Base-by-base conservation (phyloP, 495 filamentous ascomycete species). In the Parathielavia hyrcaniae region DNA sequence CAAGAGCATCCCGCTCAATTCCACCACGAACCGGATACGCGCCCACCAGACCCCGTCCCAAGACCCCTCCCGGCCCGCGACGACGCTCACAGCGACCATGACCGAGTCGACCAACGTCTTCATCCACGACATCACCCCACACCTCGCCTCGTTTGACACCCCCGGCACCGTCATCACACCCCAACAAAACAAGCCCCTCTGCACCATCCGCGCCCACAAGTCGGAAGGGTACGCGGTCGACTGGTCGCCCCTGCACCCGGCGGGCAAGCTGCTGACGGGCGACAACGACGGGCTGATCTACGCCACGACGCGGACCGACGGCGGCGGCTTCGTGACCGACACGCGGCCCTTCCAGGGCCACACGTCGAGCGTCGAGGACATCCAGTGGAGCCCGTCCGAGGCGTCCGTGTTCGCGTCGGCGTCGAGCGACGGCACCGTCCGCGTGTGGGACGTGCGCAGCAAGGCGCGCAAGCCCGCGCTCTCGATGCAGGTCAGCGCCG, bases 321-420 rank as follows among this genome's bases (percentile, higher is more conserved):
- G 89, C 39, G 92, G 90, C 23, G 86, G 86, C 48, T 96, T 89
- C 83, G 86, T 88, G 5, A 91, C 89, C 8, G 89, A 92, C 64
- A 86, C 79, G 0, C 79, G 86, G 26, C 81, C 91, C 6, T 92
- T 91, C 71, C 83, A 79, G 13, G 90, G 90, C 26, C 93, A 97
- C 75, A 79, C 79, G 5, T 84, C 85, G 45, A 91, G 88, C 41
- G 83, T 98, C 19, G 93, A 98, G 73, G 93, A 98, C 67, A 75
- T 98, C 35, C 93, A 97, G 67, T 98, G 93, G 93, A 91, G 87
- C 22, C 93, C 93, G 0, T 87, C 84, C 49, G 93, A 98, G 74
- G 81, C 80, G 48, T 89, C 89, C 59, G 92, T 97, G 13, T 97
- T 97, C 65, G 88, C 91, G 0, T 95, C 91, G 5, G 91, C 89